Evolutionary conservation across 192 early-diverging fungal genomes (phyloP).

Genomic region (Coemansia sp.): DNA sequence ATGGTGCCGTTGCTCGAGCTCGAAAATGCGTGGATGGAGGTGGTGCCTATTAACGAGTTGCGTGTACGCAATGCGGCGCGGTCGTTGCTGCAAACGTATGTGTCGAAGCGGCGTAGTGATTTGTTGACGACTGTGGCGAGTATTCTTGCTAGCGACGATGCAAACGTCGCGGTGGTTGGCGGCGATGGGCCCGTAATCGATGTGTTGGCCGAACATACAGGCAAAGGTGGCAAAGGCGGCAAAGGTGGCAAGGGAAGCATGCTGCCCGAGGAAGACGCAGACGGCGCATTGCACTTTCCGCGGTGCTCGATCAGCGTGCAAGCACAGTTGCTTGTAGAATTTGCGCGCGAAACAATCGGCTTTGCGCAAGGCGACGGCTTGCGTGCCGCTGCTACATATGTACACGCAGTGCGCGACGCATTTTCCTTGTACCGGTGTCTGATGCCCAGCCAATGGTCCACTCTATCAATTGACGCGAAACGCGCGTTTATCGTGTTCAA

Average conservation of each 20-base stretch:
- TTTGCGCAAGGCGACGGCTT: slow-evolving; percentile 13
- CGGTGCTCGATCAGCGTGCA: slow-evolving; percentile 42
- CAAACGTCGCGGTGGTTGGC: slow-evolving; percentile 40
- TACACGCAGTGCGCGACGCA: slow-evolving; percentile 48
- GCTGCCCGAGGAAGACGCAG: slow-evolving; percentile 6
- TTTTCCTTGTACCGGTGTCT: slow-evolving; percentile 41
- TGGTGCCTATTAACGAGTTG: slow-evolving; percentile 19
- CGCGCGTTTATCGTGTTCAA: slow-evolving; percentile 43
- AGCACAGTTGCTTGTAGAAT: slow-evolving; percentile 48
- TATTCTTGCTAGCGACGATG: slow-evolving; percentile 31
- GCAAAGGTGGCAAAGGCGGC: background rate
- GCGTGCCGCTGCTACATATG: slow-evolving; percentile 21
- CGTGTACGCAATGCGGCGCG: slow-evolving; percentile 25
- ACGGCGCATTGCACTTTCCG: slow-evolving; percentile 22
- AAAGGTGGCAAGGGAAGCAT: slow-evolving; percentile 10
- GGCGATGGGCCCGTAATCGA: slow-evolving; percentile 26
- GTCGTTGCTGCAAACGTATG: slow-evolving; percentile 30
- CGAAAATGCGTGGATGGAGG: slow-evolving; percentile 40
- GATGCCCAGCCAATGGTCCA: slow-evolving; percentile 17
- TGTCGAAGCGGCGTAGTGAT: slow-evolving; percentile 37
- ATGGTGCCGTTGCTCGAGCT: slow-evolving; percentile 38
- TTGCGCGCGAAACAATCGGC: slow-evolving; percentile 44
- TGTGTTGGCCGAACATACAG: slow-evolving; percentile 9
- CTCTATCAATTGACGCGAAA: slow-evolving; percentile 19
- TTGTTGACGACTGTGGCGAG: slow-evolving; percentile 33